Conservation (phyloP, 179 eudicot genomes). For the Actinidia chinensis region DNA sequence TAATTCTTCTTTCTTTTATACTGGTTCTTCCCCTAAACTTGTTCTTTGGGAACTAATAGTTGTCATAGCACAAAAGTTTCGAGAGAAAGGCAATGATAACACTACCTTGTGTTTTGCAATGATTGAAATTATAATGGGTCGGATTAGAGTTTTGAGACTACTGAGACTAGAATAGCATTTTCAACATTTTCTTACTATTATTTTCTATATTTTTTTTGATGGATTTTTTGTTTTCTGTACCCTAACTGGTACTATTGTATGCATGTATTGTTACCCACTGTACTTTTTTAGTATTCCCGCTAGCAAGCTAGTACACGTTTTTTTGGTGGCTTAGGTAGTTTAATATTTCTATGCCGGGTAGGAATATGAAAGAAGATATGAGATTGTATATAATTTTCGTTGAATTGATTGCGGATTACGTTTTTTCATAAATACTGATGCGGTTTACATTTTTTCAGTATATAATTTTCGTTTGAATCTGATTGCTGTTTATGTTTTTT, state of each 20-base stretch:
- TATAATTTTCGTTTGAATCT: not conserved
- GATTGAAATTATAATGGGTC: too few species aligned
- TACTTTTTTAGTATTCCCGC: too few species aligned
- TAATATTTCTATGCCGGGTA: not conserved
- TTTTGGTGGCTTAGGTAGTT: slow-evolving; percentile 2
- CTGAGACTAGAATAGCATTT: not conserved
- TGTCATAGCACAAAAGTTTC: not conserved
- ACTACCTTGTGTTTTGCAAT: not conserved
- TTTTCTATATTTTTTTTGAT: not conserved
- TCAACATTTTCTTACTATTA: not conserved
- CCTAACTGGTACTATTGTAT: too few species aligned
- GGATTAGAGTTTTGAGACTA: not conserved
- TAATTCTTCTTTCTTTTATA: not conserved
- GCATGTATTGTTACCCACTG: too few species aligned
- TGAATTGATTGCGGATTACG: too few species aligned
- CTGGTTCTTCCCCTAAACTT: not conserved
- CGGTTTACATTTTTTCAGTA: too few species aligned
- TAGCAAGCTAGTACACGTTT: not conserved
- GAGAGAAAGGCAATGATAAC: not conserved
- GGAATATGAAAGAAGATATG: not conserved
- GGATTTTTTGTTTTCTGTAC: not conserved
- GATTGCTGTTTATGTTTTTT: not conserved
- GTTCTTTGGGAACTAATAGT: too few species aligned
- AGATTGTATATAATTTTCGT: too few species aligned
- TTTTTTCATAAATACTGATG: too few species aligned